Percentiles rank a stretch among this genome's conserved stretches.
Conservation (phyloP, 352 stramenopile species). For the Phytophthora kernoviae region DNA sequence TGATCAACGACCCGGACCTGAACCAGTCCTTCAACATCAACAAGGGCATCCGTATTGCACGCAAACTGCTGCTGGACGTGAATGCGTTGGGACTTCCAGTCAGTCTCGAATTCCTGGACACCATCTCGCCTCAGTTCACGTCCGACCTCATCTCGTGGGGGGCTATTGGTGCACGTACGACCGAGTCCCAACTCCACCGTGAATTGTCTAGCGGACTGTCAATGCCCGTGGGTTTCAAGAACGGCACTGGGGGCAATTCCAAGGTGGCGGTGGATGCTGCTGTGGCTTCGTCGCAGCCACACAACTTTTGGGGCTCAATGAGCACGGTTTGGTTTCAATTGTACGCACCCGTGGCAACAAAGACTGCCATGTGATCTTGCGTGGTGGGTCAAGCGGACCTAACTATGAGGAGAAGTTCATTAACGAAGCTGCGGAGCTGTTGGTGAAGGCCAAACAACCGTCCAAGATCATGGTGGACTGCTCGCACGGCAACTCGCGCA, state of each 20-base stretch:
- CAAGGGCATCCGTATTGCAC: slow-evolving; percentile 83
- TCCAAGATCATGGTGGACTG: slow-evolving; percentile 89
- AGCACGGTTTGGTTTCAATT: slow-evolving; percentile 83
- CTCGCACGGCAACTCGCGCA: slow-evolving; percentile 88
- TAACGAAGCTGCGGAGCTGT: slow-evolving; percentile 56
- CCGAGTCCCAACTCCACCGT: slow-evolving; percentile 82
- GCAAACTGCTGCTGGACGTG: slow-evolving; percentile 84
- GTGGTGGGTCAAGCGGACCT: slow-evolving; percentile 72
- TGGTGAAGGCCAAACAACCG: slow-evolving; percentile 70
- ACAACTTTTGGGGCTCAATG: slow-evolving; percentile 87
- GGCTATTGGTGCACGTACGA: slow-evolving; percentile 84
- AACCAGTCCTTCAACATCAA: slow-evolving; percentile 90
- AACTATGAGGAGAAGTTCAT: slow-evolving; percentile 86
- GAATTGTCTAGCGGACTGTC: slow-evolving; percentile 82
- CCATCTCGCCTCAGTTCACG: slow-evolving; percentile 84
- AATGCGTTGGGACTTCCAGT: slow-evolving; percentile 81
- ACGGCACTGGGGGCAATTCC: slow-evolving; percentile 77
- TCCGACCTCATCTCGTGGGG: slow-evolving; percentile 82
- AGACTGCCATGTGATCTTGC: slow-evolving; percentile 86
- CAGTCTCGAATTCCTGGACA: slow-evolving; percentile 82
- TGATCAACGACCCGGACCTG: slow-evolving; percentile 88
- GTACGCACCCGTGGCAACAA: slow-evolving; percentile 87
- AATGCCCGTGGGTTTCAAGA: slow-evolving; percentile 89
- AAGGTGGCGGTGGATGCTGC: slow-evolving; percentile 84
- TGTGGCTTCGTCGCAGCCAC: slow-evolving; percentile 67